phyloP scores from a whole-genome alignment of 176 grass and related monocot genomes.

The Triticum urartu region DNA sequence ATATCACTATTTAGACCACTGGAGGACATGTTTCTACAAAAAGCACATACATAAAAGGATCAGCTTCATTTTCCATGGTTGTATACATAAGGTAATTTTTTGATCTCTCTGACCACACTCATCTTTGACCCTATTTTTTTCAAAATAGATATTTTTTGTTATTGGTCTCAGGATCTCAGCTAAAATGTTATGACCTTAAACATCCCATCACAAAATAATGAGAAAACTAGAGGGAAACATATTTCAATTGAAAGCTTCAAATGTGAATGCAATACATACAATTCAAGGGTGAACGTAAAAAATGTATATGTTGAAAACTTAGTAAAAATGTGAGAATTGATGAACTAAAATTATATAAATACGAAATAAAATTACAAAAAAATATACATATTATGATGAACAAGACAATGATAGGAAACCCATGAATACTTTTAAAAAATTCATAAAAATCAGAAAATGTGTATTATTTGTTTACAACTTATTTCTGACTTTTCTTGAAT shows the following conservation, averaged over 20 bases:
- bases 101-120: neutral
- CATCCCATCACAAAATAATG: too few species aligned
- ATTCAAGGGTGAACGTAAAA: too few species aligned
- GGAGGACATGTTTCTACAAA: neutral
- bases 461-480: neutral
- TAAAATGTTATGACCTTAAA: too few species aligned
- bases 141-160: too few species aligned
- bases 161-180: too few species aligned
- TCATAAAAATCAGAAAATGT: neutral
- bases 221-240: too few species aligned
- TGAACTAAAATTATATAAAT: neutral
- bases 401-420: neutral
- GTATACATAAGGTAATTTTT: neutral
- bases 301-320: too few species aligned
- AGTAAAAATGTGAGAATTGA: neutral
- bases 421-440: neutral
- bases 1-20: neutral
- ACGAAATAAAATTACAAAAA: neutral
- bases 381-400: neutral
- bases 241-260: too few species aligned
- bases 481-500: neutral
- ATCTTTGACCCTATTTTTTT: neutral
- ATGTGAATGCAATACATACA: too few species aligned
- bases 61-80: neutral
- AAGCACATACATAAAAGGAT: neutral